Evolutionary conservation across 2,329 filamentous ascomycete species (phyloP).

Genomic region (Trichoderma lentiforme): DNA sequence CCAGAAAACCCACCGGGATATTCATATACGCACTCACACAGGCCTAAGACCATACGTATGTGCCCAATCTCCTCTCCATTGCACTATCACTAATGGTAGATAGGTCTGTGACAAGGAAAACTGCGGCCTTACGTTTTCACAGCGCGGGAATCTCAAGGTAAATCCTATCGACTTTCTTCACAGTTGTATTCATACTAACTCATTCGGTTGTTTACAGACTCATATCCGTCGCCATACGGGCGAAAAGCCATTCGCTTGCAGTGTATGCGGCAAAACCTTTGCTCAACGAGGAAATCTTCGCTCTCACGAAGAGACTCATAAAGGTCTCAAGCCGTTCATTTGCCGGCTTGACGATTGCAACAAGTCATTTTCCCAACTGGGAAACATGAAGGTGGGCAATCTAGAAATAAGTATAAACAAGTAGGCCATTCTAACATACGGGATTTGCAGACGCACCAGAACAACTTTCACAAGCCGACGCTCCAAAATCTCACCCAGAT

Average conservation of each 20-base stretch:
- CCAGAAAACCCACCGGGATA: slow-evolving; percentile 90
- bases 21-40: slow-evolving; percentile 83
- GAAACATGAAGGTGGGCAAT: slow-evolving; percentile 83
- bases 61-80: not conserved
- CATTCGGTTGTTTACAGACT: slow-evolving; percentile 49
- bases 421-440: not conserved
- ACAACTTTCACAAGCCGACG: slow-evolving; percentile 82
- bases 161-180: slow-evolving; percentile 22
- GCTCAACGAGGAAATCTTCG: slow-evolving; percentile 82
- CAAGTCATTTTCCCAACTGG: slow-evolving; percentile 85
- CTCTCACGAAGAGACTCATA: slow-evolving; percentile 78
- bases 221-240: slow-evolving; percentile 86
- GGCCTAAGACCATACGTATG: slow-evolving; percentile 87
- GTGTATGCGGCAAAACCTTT: slow-evolving; percentile 76
- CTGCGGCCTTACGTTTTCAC: slow-evolving; percentile 80
- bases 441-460: slow-evolving; percentile 71
- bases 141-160: slow-evolving; percentile 86
- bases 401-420: slow-evolving; percentile 19
- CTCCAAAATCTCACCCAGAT: slow-evolving; percentile 66
- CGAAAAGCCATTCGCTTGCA: slow-evolving; percentile 78
- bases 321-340: slow-evolving; percentile 71
- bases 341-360: slow-evolving; percentile 81
- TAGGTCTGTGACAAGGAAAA: slow-evolving; percentile 66
- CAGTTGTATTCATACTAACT: not conserved
- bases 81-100: slow-evolving; percentile 24